Evolutionary conservation across 164 flowering plant genomes (phyloP).

Genomic region (Brasenia schreberi): DNA sequence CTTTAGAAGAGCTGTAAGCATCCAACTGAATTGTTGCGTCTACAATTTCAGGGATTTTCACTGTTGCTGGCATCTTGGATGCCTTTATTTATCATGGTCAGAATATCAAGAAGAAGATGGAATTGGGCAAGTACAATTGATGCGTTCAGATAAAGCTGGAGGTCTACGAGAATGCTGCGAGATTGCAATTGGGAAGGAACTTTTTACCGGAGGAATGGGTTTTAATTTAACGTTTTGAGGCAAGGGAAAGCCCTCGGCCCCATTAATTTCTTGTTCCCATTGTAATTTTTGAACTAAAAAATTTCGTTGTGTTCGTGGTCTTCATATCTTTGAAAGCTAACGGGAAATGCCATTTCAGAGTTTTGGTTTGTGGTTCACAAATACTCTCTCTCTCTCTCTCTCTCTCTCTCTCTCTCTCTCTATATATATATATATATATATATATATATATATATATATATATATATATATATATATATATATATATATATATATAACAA

Average conservation of each 20-base stretch:
- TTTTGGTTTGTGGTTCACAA: background rate
- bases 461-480: too few species aligned
- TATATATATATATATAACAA: too few species aligned
- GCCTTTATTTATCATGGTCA: constrained; percentile 59
- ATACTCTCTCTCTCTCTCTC: background rate
- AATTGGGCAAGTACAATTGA: constrained; percentile 36
- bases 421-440: too few species aligned
- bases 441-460: too few species aligned
- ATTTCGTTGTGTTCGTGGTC: too few species aligned
- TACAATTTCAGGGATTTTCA: constrained; percentile 42
- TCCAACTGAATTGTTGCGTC: background rate
- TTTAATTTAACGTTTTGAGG: background rate
- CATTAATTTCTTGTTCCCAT: background rate
- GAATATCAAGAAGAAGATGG: constrained; percentile 44
- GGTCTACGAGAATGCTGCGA: background rate
- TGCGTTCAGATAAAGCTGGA: too few species aligned
- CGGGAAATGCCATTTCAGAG: background rate
- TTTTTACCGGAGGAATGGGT: background rate
- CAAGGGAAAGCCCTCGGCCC: background rate
- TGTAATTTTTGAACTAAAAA: background rate
- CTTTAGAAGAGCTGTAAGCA: background rate
- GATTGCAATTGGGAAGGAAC: background rate
- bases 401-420: background rate
- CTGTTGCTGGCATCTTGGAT: constrained; percentile 59
- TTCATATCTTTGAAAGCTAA: too few species aligned